Base-by-base conservation (phyloP, 129 eudicot genomes). In the Flaveria ramosissima region DNA sequence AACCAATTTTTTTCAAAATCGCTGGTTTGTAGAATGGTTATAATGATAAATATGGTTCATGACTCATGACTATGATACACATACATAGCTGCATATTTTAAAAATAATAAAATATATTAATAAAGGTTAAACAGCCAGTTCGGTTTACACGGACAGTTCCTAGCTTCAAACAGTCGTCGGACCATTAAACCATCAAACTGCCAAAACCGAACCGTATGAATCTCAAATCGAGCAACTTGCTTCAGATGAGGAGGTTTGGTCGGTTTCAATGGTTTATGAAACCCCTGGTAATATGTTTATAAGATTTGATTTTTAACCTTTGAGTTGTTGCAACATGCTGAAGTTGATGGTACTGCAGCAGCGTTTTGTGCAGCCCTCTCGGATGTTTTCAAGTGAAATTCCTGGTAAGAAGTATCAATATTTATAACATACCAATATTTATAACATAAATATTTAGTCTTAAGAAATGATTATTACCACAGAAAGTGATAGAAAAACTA, bases 291-390 rank as follows among this genome's bases (percentile, higher is more conserved):
- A 9, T 10, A 59, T 42, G 32, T 42, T 45, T 42, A 5, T 39
- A 12, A 73, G 47, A 70, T 19, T 36, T 32, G 10, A 53, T 30
- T 52, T 32, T 42, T 55, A n/a, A 93, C 95, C 92, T 89, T 89
- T 42, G 83, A 72, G 77, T 75, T 70, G 73, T 63, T 75, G 72
- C 74, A 77, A 71, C 64, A 42, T 50, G 63, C 63, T 62, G 85
- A 77, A 53, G 90, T 77, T 39, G 90, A 83, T 27, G 89, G 80
- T 81, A 57, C 83, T 23, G 85, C 78, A 57, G 88, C 80, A 80
- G 83, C 46, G 56, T 89, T 88, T 47, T 91, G 97, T 82, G 73
- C 71, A 66, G 96, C 97, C 81, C 97, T 89, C 84, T 86, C 90
- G 10, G 86, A 81, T 27, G 97, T 89, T 85, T 84, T 89, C 72